Evolutionary conservation across 805 yeast genomes (phyloP).

Genomic region (Priceomyces carsonii): DNA sequence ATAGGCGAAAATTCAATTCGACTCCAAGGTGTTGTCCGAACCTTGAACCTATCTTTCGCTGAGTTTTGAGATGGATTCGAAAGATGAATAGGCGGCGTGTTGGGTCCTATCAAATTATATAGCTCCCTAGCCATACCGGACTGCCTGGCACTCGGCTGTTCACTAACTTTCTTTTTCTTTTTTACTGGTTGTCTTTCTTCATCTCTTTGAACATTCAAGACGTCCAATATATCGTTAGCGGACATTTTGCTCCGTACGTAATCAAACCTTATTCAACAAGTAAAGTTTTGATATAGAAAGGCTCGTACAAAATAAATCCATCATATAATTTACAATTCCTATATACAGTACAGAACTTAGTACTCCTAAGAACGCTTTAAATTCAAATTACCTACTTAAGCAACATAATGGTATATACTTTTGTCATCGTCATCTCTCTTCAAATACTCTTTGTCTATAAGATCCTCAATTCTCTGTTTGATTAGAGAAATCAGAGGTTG

Average conservation of each 20-base stretch:
- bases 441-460: constrained; percentile 80
- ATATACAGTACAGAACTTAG: no score
- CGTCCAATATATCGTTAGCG: constrained; percentile 69
- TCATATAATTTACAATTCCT: no score
- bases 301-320: no score
- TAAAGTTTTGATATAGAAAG: no score
- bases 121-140: constrained; percentile 89
- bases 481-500: constrained; percentile 67
- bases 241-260: constrained; percentile 19
- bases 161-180: constrained; percentile 37
- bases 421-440: constrained; percentile 66
- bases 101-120: constrained; percentile 85
- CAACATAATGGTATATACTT: constrained; percentile 66
- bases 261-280: no score
- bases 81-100: constrained; percentile 76
- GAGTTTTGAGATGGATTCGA: constrained; percentile 34
- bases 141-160: constrained; percentile 24
- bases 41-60: constrained; percentile 64
- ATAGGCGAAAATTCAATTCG: constrained; percentile 60
- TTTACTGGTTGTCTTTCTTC: constrained; percentile 39
- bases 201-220: constrained; percentile 63
- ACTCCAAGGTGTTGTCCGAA: constrained; percentile 83
- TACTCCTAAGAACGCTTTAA: no score
- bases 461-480: constrained; percentile 69
- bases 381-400: constrained; percentile 41